These are phyloP conservation scores for Bondarzewia mesenterica DNA, from an alignment of 1,284 basidiomycete species.

Conservation along the genomic window DNA sequence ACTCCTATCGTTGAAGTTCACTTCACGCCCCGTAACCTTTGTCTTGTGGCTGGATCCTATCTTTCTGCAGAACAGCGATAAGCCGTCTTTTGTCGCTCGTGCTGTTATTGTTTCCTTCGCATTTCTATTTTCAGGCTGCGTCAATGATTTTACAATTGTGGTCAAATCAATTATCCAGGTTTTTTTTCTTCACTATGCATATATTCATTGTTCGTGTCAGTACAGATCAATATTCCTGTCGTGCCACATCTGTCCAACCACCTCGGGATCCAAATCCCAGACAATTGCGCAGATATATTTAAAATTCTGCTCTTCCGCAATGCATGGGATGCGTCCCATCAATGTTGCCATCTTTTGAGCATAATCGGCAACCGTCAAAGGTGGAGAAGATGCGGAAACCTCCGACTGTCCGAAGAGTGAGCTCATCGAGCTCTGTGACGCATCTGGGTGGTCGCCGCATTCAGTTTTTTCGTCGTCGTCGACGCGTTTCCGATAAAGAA, in stretches of 20 bases:
- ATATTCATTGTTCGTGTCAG: too few species aligned
- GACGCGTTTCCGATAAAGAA: too few species aligned
- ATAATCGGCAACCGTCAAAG: too few species aligned
- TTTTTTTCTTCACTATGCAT: too few species aligned
- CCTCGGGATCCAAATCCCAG: background rate
- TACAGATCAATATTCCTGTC: too few species aligned
- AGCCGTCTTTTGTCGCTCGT: conserved; percentile 7
- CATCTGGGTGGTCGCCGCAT: too few species aligned
- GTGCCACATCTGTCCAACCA: background rate
- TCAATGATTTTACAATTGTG: background rate
- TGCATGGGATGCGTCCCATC: background rate
- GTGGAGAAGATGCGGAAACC: too few species aligned
- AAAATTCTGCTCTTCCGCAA: background rate
- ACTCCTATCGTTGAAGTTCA: conserved; percentile 90
- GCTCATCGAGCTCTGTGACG: too few species aligned
- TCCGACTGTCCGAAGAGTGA: too few species aligned
- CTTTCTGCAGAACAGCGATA: conserved; percentile 49
- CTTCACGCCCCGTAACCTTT: conserved; percentile 92
- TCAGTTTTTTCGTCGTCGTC: too few species aligned
- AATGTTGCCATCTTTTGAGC: background rate
- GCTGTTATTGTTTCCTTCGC: background rate
- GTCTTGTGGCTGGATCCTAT: conserved; percentile 78
- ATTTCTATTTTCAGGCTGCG: background rate
- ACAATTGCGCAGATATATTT: background rate
- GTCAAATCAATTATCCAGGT: too few species aligned